A percentile compares a stretch with the other conserved stretches of the same genome.
phyloP scores from a whole-genome alignment of 306 rosid species.

The Quercus mongolica region DNA sequence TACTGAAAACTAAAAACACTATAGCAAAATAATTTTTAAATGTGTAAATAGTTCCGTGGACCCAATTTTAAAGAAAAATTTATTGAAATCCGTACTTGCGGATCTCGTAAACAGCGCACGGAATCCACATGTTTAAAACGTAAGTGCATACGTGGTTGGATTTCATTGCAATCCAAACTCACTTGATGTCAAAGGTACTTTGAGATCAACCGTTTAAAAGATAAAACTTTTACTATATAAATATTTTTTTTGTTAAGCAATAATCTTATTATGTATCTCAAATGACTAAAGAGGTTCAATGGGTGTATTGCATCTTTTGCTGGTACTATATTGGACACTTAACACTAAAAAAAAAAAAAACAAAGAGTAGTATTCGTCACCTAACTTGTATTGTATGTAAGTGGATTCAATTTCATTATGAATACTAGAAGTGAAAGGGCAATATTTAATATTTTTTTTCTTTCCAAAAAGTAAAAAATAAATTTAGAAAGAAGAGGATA shows the following conservation, averaged over 20 bases:
- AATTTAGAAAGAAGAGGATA: background rate
- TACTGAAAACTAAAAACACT: too few species aligned
- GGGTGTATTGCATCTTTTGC: background rate
- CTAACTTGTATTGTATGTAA: background rate
- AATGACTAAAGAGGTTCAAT: background rate
- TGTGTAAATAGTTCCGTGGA: too few species aligned
- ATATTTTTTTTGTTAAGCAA: background rate
- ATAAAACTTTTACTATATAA: too few species aligned
- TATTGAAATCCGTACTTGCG: fast-evolving
- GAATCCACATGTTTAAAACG: too few species aligned
- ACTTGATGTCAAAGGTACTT: background rate
- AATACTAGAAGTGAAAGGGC: background rate
- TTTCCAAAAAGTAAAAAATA: background rate
- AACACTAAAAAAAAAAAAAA: too few species aligned
- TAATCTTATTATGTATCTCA: background rate
- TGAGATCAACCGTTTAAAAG: too few species aligned
- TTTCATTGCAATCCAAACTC: too few species aligned
- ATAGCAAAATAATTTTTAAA: too few species aligned
- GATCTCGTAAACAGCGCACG: fast-evolving
- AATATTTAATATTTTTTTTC: background rate
- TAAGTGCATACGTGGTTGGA: too few species aligned
- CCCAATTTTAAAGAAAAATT: too few species aligned
- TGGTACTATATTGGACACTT: background rate
- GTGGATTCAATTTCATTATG: background rate
- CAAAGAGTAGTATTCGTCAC: background rate